Conservation (phyloP, 805 yeast genomes). For the Zygosaccharomyces bisporus region DNA sequence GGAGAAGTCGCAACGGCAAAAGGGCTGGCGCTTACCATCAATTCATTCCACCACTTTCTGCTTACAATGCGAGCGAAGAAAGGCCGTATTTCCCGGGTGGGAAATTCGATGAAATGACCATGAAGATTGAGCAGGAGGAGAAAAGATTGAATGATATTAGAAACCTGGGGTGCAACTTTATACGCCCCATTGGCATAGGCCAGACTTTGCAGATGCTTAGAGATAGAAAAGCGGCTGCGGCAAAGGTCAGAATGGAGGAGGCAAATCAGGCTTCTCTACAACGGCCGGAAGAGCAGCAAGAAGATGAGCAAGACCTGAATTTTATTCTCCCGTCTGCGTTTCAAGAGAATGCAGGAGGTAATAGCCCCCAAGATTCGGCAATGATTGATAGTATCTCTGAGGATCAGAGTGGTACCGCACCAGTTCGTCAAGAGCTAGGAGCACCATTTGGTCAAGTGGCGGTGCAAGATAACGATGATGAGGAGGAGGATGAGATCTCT, state of each 20-base stretch:
- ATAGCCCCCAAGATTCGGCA: constrained; percentile 4
- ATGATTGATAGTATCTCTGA: neutral
- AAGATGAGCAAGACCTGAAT: neutral
- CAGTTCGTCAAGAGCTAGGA: neutral
- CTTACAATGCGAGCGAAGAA: constrained; percentile 24
- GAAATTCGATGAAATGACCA: constrained; percentile 20
- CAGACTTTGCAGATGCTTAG: constrained; percentile 46
- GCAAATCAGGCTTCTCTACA: too few relatives aligned
- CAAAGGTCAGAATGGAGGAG: neutral
- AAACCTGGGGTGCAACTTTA: constrained; percentile 44
- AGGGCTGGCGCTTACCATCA: neutral
- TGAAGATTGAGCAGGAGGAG: constrained; percentile 20
- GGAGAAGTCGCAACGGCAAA: constrained; percentile 1
- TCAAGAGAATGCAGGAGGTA: constrained; percentile 30
- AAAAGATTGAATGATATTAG: constrained; percentile 31
- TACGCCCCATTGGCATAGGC: constrained; percentile 58
- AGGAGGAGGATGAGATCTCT: constrained; percentile 33
- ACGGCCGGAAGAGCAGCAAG: neutral
- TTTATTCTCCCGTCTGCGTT: constrained; percentile 24
- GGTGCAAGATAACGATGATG: constrained; percentile 9
- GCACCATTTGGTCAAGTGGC: constrained; percentile 1
- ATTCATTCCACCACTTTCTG: constrained; percentile 24
- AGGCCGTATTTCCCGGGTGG: constrained; percentile 20
- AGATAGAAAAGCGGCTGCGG: constrained; percentile 18
- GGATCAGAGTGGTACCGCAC: constrained; percentile 2